Base-by-base conservation (phyloP, 805 yeast genomes). In the Vanderwaltozyma polyspora region DNA sequence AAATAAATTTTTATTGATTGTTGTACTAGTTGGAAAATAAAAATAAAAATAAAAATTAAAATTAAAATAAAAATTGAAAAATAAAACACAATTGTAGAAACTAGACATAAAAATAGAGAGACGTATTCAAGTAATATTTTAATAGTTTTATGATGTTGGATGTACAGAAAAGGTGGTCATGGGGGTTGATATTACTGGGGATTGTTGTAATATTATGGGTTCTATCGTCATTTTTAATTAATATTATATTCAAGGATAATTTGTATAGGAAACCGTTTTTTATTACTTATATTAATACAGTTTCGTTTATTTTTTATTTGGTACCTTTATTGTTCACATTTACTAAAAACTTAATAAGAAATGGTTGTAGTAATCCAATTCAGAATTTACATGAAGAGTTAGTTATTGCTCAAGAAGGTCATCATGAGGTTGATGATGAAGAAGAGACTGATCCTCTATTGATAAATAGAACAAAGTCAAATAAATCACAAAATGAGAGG, bases 161-260 rank as follows among this genome's bases (percentile, higher is more conserved):
- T 8, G 23, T 21, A 7, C 10, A 40, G 34, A 51, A 38, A 34
- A 44, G 45, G 38, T 86, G 96, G 96, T 64, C 78, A 0, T 48
- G 83, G 15, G 97, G 97, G 2, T 68, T 89, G 16, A 45, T 78
- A 16, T 72, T 83, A 59, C 67, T 87, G 17, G 66, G 74, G 2
- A 64, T 80, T 29, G 97, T 87, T 29, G 84, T 89, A 19, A 55
- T 82, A 1, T 69, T 85, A 17, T 89, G 98, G 98, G 96, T 91
- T 9, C 61, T 80, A 25, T 84, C 95, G 4, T 83, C 94, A 4
- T 89, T 86, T 46, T 57, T 89, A 31, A 79, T 91, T 25, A 86
- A 83, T 56, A 77, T 74, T 28, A 63, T 84, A 27, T 80, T 84
- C 46, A 85, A 77, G 45, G 68, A 71, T 31, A 72, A 69, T 38